phyloP scores from a whole-genome alignment of 169 alveolate genomes.

The Theileria orientalis region DNA sequence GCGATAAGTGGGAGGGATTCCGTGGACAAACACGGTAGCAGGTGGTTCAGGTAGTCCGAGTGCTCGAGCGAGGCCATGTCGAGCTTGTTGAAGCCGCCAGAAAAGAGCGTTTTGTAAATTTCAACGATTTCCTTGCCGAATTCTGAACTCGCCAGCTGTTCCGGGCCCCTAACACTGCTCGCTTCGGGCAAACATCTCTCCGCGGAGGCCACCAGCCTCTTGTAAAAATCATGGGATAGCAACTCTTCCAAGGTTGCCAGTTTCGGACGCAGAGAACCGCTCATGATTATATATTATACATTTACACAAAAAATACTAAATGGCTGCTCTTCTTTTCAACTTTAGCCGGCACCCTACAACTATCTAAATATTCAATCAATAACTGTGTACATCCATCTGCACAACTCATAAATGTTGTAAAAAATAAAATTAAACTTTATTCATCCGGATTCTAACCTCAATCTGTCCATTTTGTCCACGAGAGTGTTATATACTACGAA shows the following conservation, averaged over 20 bases:
- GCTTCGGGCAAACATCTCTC: background rate
- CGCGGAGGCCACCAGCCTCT: conserved; percentile 33
- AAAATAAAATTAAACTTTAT: too few species aligned
- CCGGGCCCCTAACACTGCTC: conserved; percentile 20
- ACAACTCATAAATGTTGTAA: too few species aligned
- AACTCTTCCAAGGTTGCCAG: conserved; percentile 44
- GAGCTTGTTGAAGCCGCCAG: conserved; percentile 28
- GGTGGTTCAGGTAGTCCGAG: conserved; percentile 39
- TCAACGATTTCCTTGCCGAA: conserved; percentile 22
- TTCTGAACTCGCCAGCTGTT: conserved; percentile 12
- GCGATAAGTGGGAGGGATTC: conserved; percentile 55
- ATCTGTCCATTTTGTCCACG: background rate
- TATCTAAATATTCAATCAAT: background rate
- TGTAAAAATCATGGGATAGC: conserved; percentile 32
- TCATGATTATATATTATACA: conserved; percentile 15
- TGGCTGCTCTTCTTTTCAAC: too few species aligned
- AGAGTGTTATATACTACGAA: conserved; percentile 3
- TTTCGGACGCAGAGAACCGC: conserved; percentile 21
- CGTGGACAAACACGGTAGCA: conserved; percentile 52
- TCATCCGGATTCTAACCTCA: background rate
- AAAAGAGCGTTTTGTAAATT: conserved; percentile 19
- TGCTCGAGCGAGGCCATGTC: conserved; percentile 55
- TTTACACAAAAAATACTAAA: background rate
- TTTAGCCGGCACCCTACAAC: conserved; percentile 17
- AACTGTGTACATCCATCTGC: background rate